These are phyloP conservation scores for Podochytrium sp. DNA, from an alignment of 192 early-diverging fungal species.

Conservation along the genomic window DNA sequence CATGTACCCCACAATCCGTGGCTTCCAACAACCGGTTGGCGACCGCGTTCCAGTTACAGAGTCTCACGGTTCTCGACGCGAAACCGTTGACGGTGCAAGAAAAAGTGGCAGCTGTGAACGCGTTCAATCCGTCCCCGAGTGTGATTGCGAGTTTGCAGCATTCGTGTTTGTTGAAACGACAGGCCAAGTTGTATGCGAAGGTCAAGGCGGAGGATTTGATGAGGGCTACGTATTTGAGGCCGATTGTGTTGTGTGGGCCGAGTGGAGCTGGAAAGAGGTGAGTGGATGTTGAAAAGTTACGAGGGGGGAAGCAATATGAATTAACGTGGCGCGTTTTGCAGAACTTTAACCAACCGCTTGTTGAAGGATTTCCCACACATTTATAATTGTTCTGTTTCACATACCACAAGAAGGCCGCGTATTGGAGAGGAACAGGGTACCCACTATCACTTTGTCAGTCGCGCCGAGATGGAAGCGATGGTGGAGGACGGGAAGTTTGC, in stretches of 20 bases:
- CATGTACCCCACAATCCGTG: not conserved
- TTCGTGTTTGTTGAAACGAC: slow-evolving; percentile 39
- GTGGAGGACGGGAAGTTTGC: slow-evolving; percentile 52
- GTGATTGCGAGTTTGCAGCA: slow-evolving; percentile 56
- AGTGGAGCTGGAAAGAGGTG: slow-evolving; percentile 61
- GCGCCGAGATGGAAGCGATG: slow-evolving; percentile 48
- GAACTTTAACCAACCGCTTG: slow-evolving; percentile 48
- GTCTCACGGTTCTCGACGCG: slow-evolving; percentile 47
- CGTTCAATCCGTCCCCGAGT: slow-evolving; percentile 47
- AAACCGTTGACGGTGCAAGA: slow-evolving; percentile 52
- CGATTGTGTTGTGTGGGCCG: slow-evolving; percentile 59
- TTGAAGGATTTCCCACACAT: slow-evolving; percentile 48
- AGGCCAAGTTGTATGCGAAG: slow-evolving; percentile 41
- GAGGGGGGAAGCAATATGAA: not conserved
- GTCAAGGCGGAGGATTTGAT: slow-evolving; percentile 47
- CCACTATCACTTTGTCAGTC: slow-evolving; percentile 57
- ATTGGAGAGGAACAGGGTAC: slow-evolving; percentile 57
- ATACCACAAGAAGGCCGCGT: slow-evolving; percentile 63
- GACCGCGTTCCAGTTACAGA: slow-evolving; percentile 45
- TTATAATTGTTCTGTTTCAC: slow-evolving; percentile 52
- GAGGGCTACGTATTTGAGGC: slow-evolving; percentile 43
- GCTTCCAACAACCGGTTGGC: slow-evolving; percentile 36
- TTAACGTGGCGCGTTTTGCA: not conserved
- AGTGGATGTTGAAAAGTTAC: not conserved
- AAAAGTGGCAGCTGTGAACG: slow-evolving; percentile 57